phyloP scores from a whole-genome alignment of 768 basidiomycete genomes.

The Hericium alpestre region DNA sequence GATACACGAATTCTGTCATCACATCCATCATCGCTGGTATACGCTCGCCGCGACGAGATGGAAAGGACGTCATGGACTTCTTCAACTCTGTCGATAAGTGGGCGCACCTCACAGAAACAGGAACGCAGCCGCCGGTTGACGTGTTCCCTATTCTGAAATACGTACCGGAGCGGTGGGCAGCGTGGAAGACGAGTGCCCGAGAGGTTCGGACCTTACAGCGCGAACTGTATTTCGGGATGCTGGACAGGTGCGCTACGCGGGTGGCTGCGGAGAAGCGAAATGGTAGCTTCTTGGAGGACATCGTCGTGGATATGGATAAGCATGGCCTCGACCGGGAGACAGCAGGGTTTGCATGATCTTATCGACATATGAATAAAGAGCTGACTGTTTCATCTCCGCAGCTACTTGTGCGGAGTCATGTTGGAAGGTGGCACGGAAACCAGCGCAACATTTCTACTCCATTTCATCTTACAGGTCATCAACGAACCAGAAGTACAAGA shows the following conservation, averaged over 20 bases:
- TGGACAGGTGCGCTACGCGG: background rate
- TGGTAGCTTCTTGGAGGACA: background rate
- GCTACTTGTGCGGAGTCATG: background rate
- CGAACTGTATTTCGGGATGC: background rate
- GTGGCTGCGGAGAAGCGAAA: background rate
- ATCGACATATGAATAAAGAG: background rate
- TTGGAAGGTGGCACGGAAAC: constrained; percentile 1
- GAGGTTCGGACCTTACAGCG: background rate
- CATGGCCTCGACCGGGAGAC: background rate
- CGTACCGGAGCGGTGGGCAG: background rate
- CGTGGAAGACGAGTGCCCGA: background rate
- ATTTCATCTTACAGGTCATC: background rate
- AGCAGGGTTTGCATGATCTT: background rate
- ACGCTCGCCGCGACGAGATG: background rate
- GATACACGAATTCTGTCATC: background rate
- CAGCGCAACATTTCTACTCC: background rate
- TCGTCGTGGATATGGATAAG: background rate
- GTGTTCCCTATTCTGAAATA: background rate
- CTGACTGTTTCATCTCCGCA: background rate
- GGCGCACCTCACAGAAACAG: background rate
- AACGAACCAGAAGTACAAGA: background rate
- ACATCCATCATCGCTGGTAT: background rate
- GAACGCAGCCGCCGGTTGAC: background rate
- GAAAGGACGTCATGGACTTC: background rate
- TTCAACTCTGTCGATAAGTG: background rate